Conservation (phyloP, 163 green algal species). For the Scenedesmus sp. region DNA sequence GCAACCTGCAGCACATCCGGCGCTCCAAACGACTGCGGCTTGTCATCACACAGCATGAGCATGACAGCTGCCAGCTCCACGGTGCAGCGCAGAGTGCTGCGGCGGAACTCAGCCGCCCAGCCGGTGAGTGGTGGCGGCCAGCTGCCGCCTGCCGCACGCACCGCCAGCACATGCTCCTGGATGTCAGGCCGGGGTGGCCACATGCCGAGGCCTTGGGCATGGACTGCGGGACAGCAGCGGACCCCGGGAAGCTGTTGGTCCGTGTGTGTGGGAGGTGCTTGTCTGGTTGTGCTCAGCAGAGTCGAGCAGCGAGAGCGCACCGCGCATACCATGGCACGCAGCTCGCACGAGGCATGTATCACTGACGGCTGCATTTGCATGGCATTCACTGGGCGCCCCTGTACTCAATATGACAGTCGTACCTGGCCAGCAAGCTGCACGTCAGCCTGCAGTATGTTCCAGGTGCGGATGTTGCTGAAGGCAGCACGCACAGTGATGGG, state of each 20-base stretch:
- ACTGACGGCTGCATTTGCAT: not conserved
- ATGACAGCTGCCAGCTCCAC: conserved; percentile 60
- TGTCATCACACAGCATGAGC: conserved; percentile 92
- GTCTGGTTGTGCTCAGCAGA: no score
- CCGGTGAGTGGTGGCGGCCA: conserved; percentile 34
- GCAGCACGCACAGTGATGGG: conserved; percentile 62
- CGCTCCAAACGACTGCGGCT: conserved; percentile 87
- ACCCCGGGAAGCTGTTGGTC: not conserved
- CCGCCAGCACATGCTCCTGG: conserved; percentile 11
- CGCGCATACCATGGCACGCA: no score
- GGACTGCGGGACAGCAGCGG: not conserved
- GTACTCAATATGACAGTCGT: not conserved
- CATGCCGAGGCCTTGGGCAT: conserved; percentile 49
- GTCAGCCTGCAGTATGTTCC: conserved; percentile 56
- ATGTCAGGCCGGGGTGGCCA: conserved; percentile 42
- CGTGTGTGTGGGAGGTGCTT: no score
- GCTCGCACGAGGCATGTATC: not conserved
- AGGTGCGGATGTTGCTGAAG: conserved; percentile 80
- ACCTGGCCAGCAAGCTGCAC: conserved; percentile 33
- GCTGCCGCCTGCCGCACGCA: not conserved
- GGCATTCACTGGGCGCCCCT: not conserved
- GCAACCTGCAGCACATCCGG: conserved; percentile 85
- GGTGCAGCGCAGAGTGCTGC: conserved; percentile 64
- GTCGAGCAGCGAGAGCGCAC: not conserved
- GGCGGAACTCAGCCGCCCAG: conserved; percentile 68